Conservation (phyloP, 345 rosid genomes). For the Hibiscus mutabilis region DNA sequence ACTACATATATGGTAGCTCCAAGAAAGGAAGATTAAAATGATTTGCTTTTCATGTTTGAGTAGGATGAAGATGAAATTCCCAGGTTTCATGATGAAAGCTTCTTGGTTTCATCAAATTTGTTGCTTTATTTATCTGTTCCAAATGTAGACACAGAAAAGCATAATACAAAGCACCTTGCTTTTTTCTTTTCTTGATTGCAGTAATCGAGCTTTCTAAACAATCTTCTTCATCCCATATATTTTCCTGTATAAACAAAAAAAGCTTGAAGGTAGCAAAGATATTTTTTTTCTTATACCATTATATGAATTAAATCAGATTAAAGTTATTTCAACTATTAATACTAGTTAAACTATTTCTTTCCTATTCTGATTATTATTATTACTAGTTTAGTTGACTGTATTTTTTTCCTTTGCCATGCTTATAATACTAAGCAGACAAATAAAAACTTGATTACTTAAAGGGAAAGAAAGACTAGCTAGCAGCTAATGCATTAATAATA, state of each 20-base stretch:
- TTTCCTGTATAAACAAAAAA: neutral
- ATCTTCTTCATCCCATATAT: neutral
- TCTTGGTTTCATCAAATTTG: constrained; percentile 6
- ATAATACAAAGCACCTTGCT: neutral
- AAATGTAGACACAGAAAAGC: constrained; percentile 9
- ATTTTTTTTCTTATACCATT: neutral
- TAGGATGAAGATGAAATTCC: neutral
- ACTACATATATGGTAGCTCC: neutral
- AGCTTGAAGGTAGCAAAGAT: neutral
- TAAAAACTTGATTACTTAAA: neutral
- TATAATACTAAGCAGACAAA: neutral
- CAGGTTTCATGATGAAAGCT: neutral
- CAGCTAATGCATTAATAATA: neutral
- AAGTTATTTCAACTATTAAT: neutral
- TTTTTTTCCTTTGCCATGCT: neutral
- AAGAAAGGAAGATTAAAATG: neutral
- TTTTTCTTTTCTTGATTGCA: neutral
- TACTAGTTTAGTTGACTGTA: neutral
- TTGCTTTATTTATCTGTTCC: constrained; percentile 6
- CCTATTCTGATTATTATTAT: neutral
- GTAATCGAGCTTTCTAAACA: neutral
- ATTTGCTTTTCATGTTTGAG: constrained; percentile 2
- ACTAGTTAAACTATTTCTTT: neutral
- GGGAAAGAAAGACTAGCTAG: neutral
- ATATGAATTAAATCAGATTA: neutral